Base-by-base conservation (phyloP, 306 rosid species). In the Trichosanthes truncata region DNA sequence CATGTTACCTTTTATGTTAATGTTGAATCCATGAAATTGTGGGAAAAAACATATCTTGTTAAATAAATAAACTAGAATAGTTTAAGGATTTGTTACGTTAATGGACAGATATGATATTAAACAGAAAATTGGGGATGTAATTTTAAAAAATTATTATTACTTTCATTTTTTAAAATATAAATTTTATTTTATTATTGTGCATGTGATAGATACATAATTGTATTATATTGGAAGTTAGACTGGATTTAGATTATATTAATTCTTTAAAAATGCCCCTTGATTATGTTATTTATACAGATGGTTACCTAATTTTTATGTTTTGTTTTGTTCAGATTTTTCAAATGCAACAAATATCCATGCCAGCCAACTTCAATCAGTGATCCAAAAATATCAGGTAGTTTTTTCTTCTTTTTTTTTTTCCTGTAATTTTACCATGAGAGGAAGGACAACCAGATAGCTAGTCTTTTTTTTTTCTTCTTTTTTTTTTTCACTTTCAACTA, bases 381-480 rank as follows among this genome's bases (percentile, higher is more conserved):
- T 51, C 60, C 25, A 49, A 51, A 26, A 74, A 74, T 51, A 74
- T 74, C 63, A 74, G 78, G 78, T 74, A 74, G 78, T 29, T 51
- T 51, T 49, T 49, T n/a, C n/a, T 51, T 72, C 14, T 40, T 8
- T 41, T 45, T 14, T 46, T 6, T 48, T 48, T 14, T 1, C 1
- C 1, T 74, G 78, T 74, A 74, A 74, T 49, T 31, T 74, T 74
- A 74, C 61, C 43, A 74, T 74, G 78, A 74, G 78, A 46, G 60
- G 78, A 74, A 74, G 78, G 59, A 74, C 61, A 49, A 74, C 53
- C 75, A 74, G 60, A 46, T 29, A 72, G 77, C 12, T 74, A 74
- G 60, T 49, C 0, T 7, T 4, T 15, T 46, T 72, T 20, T 8
- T 29, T 74, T 48, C 51, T 51, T 18, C 15, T 17, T 17, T 65